phyloP scores from a whole-genome alignment of 2,329 filamentous ascomycete genomes.

The Nannizziopsis arthrosporioides region DNA sequence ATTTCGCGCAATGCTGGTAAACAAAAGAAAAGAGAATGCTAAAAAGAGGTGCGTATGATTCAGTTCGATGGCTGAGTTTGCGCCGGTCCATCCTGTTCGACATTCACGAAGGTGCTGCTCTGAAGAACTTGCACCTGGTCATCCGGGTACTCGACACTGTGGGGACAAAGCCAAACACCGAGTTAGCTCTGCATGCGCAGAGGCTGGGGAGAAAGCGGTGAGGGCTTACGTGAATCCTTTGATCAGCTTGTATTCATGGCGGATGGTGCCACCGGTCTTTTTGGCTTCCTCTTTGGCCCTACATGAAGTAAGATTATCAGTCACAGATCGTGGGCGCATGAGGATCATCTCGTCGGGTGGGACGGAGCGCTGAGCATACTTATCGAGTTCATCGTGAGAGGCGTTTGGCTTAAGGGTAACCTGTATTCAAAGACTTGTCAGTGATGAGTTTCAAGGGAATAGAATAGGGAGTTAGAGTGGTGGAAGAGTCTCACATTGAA shows the following conservation, averaged over 20 bases:
- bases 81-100: slow-evolving; percentile 63
- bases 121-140: slow-evolving; percentile 56
- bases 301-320: slow-evolving; percentile 7
- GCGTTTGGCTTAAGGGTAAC: slow-evolving; percentile 67
- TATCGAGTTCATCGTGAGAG: slow-evolving; percentile 53
- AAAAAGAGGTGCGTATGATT: background rate
- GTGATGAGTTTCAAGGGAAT: background rate
- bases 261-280: slow-evolving; percentile 72
- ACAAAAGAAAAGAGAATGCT: background rate
- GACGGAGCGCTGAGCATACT: slow-evolving; percentile 38
- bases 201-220: background rate
- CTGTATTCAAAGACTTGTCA: slow-evolving; percentile 35
- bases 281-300: slow-evolving; percentile 66
- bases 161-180: background rate
- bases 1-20: background rate
- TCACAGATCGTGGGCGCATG: background rate
- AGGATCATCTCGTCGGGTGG: background rate
- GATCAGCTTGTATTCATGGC: slow-evolving; percentile 72
- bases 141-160: slow-evolving; percentile 60
- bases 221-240: slow-evolving; percentile 71
- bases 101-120: slow-evolving; percentile 59
- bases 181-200: background rate
- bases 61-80: slow-evolving; percentile 45
- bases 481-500: slow-evolving; percentile 5
- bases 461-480: background rate